A percentile compares a stretch with the other conserved stretches of the same genome.
Evolutionary conservation across 768 basidiomycete genomes (phyloP).

Genomic region (Asterophora parasitica): DNA sequence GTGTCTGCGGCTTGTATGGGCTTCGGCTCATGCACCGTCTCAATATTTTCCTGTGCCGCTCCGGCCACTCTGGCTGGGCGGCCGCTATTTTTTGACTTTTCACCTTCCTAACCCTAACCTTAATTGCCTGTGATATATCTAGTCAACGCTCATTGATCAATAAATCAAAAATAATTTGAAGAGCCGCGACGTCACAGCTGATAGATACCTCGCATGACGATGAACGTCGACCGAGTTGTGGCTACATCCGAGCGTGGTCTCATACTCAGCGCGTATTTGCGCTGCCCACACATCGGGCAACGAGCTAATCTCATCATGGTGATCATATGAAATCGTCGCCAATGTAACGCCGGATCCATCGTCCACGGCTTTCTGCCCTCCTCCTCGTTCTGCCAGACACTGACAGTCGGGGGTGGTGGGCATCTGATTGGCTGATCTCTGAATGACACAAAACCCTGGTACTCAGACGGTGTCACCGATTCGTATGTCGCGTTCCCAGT

Average conservation of each 20-base stretch:
- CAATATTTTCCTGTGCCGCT: slow-evolving; percentile 60
- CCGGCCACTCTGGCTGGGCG: slow-evolving; percentile 45
- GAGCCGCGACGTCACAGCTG: too few relatives aligned
- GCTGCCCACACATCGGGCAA: too few relatives aligned
- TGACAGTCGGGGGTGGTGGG: background rate
- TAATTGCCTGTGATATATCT: slow-evolving; percentile 13
- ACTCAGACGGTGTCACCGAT: background rate
- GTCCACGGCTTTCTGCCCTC: too few relatives aligned
- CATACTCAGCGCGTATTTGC: too few relatives aligned
- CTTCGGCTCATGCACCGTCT: slow-evolving; percentile 61
- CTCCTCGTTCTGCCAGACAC: background rate
- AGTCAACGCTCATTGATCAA: too few relatives aligned
- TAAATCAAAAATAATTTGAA: background rate
- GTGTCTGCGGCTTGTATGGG: slow-evolving; percentile 47
- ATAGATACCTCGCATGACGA: too few relatives aligned
- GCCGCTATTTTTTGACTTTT: slow-evolving; percentile 31
- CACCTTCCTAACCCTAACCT: slow-evolving; percentile 44
- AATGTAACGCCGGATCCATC: background rate
- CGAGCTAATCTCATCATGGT: background rate
- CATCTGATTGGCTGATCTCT: background rate
- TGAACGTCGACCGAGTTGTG: too few relatives aligned
- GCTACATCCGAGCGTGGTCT: too few relatives aligned
- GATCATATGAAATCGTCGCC: background rate
- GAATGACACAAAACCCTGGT: background rate
- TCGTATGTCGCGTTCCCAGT: background rate